phyloP scores from a whole-genome alignment of 2,329 filamentous ascomycete genomes.

The Cercospora sesami region DNA sequence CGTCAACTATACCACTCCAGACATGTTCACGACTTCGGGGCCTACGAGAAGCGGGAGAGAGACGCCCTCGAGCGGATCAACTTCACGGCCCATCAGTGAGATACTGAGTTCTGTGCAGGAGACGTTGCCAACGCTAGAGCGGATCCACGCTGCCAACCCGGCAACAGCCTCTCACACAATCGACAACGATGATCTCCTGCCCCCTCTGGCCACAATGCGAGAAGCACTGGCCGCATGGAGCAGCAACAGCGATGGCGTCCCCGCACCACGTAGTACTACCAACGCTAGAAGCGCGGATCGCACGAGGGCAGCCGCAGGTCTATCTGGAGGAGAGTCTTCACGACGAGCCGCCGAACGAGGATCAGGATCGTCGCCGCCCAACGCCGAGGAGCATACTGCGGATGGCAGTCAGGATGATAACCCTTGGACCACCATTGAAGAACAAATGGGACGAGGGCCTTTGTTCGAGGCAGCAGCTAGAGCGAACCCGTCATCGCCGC shows the following conservation, averaged over 20 bases:
- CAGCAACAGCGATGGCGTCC: neutral
- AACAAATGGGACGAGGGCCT: conserved; percentile 44
- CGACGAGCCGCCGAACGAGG: conserved; percentile 25
- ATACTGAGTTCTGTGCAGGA: conserved; percentile 32
- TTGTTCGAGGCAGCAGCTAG: conserved; percentile 37
- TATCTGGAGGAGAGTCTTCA: conserved; percentile 7
- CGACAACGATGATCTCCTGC: conserved; percentile 17
- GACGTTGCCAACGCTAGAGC: conserved; percentile 33
- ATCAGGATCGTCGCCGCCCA: conserved; percentile 17
- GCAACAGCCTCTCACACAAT: conserved; percentile 12
- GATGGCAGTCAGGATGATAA: conserved; percentile 39
- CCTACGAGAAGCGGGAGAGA: conserved; percentile 18
- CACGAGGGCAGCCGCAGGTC: conserved; percentile 2
- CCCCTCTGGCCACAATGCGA: conserved; percentile 16
- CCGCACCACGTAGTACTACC: neutral
- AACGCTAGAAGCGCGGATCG: conserved; percentile 7
- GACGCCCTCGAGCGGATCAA: conserved; percentile 20
- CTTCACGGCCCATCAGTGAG: conserved; percentile 30
- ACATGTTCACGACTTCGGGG: conserved; percentile 32
- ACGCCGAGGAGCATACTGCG: neutral
- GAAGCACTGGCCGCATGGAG: conserved; percentile 10
- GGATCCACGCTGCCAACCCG: conserved; percentile 29
- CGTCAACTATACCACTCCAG: conserved; percentile 46
- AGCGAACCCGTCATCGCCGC: conserved; percentile 26
- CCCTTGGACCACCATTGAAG: conserved; percentile 52